Percentiles rank a stretch among this genome's conserved stretches.
These are phyloP conservation scores for Thraustochytrium sp. DNA, from an alignment of 352 stramenopile genomes.

Conservation along the genomic window DNA sequence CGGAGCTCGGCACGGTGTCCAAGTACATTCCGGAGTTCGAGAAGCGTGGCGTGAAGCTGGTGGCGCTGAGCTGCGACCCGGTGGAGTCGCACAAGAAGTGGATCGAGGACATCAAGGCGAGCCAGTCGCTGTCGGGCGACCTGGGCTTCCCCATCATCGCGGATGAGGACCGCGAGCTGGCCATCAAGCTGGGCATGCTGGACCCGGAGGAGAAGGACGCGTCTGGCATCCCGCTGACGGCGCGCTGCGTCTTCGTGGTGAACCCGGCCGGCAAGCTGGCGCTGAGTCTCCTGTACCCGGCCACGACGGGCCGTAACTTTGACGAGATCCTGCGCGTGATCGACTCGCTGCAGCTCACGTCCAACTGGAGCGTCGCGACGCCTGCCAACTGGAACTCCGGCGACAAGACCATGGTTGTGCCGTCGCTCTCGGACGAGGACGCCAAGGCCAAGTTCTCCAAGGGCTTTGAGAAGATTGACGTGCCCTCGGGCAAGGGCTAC, in stretches of 20 bases:
- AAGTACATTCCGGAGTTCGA: constrained; percentile 73
- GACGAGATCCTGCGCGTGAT: constrained; percentile 80
- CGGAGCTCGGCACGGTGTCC: constrained; percentile 76
- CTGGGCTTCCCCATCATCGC: constrained; percentile 84
- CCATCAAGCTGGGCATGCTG: constrained; percentile 75
- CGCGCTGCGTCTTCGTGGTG: constrained; percentile 82
- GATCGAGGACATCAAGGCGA: constrained; percentile 66
- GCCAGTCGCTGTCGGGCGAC: constrained; percentile 54
- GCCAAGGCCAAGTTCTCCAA: constrained; percentile 64
- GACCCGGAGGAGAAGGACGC: constrained; percentile 69
- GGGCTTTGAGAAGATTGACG: constrained; percentile 56
- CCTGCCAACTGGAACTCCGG: constrained; percentile 68
- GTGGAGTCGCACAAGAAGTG: constrained; percentile 39
- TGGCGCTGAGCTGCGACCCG: constrained; percentile 51
- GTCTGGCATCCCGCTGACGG: constrained; percentile 70
- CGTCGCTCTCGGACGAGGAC: constrained; percentile 58
- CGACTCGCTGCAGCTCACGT: constrained; percentile 73
- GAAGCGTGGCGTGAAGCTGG: constrained; percentile 66
- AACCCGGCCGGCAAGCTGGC: constrained; percentile 78
- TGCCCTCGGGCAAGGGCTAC: constrained; percentile 69
- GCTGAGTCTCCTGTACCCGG: constrained; percentile 81
- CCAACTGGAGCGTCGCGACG: constrained; percentile 54
- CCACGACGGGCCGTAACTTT: constrained; percentile 83
- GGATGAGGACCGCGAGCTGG: constrained; percentile 68
- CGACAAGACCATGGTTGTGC: constrained; percentile 62